Conservation (phyloP, 495 filamentous ascomycete genomes). For the Parmelia sp. region DNA sequence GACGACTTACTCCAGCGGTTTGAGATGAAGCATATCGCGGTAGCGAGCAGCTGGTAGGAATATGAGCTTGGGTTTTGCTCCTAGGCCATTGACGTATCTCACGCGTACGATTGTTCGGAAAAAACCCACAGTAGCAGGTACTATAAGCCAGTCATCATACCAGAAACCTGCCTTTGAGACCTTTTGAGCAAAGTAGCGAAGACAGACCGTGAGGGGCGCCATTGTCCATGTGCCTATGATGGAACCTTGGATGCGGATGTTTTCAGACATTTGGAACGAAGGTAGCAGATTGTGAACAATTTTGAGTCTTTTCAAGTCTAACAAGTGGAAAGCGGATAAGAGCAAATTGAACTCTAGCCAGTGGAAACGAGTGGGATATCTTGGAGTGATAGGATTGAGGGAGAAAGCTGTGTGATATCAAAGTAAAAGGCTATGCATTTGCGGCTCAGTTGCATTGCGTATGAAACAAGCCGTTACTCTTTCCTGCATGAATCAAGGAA, state of each 20-base stretch:
- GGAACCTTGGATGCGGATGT: background rate
- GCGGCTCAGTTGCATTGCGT: no score
- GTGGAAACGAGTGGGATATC: no score
- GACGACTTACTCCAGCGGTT: conserved; percentile 1
- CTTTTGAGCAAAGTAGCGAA: conserved; percentile 29
- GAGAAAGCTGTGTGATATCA: no score
- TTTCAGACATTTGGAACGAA: conserved; percentile 28
- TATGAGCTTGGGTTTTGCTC: background rate
- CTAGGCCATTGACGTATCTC: background rate
- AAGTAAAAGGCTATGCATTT: no score
- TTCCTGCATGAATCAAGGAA: no score
- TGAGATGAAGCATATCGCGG: background rate
- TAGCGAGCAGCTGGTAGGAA: background rate
- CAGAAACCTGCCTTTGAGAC: conserved; percentile 25
- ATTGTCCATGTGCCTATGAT: background rate
- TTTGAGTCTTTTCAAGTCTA: no score
- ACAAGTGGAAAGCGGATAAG: no score
- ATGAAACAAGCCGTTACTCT: no score
- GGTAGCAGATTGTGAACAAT: conserved; percentile 26
- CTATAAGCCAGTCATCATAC: conserved; percentile 34
- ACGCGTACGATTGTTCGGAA: background rate
- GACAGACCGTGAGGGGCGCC: background rate
- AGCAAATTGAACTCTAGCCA: no score
- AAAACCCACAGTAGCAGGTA: conserved; percentile 29
- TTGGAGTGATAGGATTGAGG: no score